phyloP scores from a whole-genome alignment of 2,329 filamentous ascomycete genomes.

The Alternaria gansuensis region DNA sequence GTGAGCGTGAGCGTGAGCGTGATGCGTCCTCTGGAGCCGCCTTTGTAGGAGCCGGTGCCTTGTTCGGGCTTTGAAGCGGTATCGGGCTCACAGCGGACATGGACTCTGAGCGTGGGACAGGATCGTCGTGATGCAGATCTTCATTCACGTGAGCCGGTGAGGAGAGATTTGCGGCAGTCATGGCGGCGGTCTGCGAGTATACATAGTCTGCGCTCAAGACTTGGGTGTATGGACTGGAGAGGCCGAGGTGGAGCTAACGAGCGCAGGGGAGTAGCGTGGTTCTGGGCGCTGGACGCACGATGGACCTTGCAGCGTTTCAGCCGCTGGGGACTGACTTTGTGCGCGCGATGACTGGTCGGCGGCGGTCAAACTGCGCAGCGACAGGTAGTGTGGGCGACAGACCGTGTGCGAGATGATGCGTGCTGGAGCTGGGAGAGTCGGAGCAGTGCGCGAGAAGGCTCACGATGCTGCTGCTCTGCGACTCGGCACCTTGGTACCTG shows the following conservation, averaged over 20 bases:
- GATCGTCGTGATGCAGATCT: constrained; percentile 30
- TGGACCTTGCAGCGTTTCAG: constrained; percentile 51
- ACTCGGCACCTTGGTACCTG: constrained; percentile 27
- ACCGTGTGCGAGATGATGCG: constrained; percentile 31
- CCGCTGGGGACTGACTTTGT: constrained; percentile 33
- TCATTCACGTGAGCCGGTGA: constrained; percentile 25
- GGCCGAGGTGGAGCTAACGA: constrained; percentile 28
- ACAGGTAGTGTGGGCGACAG: constrained; percentile 35
- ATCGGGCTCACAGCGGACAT: constrained; percentile 31
- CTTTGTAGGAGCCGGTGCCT: constrained; percentile 13
- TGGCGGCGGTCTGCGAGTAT: constrained; percentile 40
- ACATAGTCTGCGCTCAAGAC: constrained; percentile 36
- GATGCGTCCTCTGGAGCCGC: constrained; percentile 9
- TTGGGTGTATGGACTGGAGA: constrained; percentile 9
- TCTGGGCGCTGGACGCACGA: constrained; percentile 36
- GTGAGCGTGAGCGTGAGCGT: background rate
- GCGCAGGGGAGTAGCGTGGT: constrained; percentile 29
- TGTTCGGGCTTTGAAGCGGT: constrained; percentile 17
- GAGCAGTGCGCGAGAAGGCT: constrained; percentile 23
- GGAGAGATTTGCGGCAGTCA: constrained; percentile 37
- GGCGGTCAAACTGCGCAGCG: constrained; percentile 34
- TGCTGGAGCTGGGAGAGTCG: constrained; percentile 25
- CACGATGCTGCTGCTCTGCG: constrained; percentile 14
- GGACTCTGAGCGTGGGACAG: constrained; percentile 35
- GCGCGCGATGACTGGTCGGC: constrained; percentile 35